Conservation (phyloP, 495 filamentous ascomycete genomes). For the Cairneyella variabilis region DNA sequence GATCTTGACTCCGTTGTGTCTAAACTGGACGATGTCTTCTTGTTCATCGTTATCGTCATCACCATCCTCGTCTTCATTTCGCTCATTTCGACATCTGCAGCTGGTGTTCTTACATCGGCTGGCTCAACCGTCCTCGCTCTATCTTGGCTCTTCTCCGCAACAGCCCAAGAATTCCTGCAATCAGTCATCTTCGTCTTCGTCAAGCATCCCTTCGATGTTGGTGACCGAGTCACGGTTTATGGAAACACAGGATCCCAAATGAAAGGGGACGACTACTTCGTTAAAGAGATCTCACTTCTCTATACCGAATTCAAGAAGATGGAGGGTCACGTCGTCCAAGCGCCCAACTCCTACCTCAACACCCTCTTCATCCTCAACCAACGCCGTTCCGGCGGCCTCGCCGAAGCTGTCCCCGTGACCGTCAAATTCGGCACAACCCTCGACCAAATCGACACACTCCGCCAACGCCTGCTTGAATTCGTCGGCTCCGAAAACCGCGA, state of each 20-base stretch:
- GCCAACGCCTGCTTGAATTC: constrained; percentile 78
- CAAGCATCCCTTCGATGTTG: constrained; percentile 97
- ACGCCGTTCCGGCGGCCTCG: constrained; percentile 80
- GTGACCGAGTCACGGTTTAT: constrained; percentile 88
- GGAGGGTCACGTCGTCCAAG: constrained; percentile 93
- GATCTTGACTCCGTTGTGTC: constrained; percentile 94
- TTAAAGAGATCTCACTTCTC: constrained; percentile 90
- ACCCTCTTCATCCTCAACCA: constrained; percentile 93
- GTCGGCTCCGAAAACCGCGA: constrained; percentile 85
- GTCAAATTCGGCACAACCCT: constrained; percentile 89
- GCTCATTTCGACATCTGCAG: constrained; percentile 83
- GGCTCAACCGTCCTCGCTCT: constrained; percentile 83
- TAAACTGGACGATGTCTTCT: constrained; percentile 82
- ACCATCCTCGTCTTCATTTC: constrained; percentile 82
- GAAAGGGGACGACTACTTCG: constrained; percentile 89
- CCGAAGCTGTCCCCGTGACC: constrained; percentile 79
- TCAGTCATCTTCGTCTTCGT: constrained; percentile 98
- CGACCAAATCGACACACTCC: constrained; percentile 81
- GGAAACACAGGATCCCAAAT: constrained; percentile 77
- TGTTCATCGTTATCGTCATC: constrained; percentile 78
- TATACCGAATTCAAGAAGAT: constrained; percentile 99
- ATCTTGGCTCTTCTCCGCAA: constrained; percentile 88
- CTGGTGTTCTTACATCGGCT: constrained; percentile 76
- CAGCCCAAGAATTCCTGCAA: constrained; percentile 89
- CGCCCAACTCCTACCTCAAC: constrained; percentile 91